phyloP scores from a whole-genome alignment of 1,284 basidiomycete genomes.

The Pisolithus thermaeus region DNA sequence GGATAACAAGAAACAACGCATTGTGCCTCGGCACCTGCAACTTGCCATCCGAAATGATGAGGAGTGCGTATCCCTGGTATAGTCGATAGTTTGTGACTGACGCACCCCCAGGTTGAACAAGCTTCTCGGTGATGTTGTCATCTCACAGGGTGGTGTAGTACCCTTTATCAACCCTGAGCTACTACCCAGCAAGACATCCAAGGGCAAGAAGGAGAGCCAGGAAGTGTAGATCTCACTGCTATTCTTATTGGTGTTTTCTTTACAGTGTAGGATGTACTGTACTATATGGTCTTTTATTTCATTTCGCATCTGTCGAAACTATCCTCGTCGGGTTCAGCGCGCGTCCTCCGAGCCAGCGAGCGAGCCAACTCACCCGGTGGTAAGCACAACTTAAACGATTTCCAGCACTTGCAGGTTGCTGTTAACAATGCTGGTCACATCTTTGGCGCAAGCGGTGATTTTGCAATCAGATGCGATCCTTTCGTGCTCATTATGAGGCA shows the following conservation, averaged over 20 bases:
- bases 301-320: background rate
- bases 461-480: too few species aligned
- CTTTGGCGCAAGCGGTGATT: too few species aligned
- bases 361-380: background rate
- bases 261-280: conserved; percentile 27
- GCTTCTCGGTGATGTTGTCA: conserved; percentile 75
- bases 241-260: conserved; percentile 16
- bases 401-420: too few species aligned
- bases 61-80: conserved; percentile 40
- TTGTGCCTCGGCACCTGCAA: conserved; percentile 83
- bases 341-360: background rate
- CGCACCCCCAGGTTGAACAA: conserved; percentile 45
- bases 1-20: conserved; percentile 83
- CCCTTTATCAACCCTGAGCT: conserved; percentile 46
- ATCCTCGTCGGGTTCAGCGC: background rate
- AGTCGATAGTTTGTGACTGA: background rate
- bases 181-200: conserved; percentile 15
- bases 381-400: too few species aligned
- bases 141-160: conserved; percentile 86
- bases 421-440: too few species aligned
- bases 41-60: conserved; percentile 86
- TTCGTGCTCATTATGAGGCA: too few species aligned
- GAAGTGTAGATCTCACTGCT: conserved; percentile 20
- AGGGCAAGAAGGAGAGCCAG: conserved; percentile 30
- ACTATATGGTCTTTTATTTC: conserved; percentile 25